Conservation (phyloP, 257 asterid species). For the Oldenlandia corymbosa region DNA sequence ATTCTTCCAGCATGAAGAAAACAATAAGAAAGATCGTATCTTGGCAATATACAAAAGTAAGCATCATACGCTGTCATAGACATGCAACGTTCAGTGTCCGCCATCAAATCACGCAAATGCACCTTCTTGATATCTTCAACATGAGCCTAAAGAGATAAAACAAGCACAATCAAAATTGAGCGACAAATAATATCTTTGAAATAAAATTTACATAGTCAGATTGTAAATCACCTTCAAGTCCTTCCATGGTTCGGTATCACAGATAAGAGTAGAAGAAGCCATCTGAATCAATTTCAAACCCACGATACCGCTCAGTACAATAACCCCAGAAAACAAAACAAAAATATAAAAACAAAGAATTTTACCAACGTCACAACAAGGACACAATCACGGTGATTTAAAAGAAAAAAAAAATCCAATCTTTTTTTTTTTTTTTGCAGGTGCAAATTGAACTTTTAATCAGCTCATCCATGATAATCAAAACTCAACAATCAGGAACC, state of each 20-base stretch:
- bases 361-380: background rate
- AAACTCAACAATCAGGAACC: background rate
- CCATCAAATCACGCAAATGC: conserved; percentile 86
- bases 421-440: too few species aligned
- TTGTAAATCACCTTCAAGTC: conserved; percentile 54
- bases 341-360: too few species aligned
- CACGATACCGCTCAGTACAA: background rate
- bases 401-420: background rate
- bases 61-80: conserved; percentile 76
- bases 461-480: background rate
- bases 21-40: conserved; percentile 2
- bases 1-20: background rate
- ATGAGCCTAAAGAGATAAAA: conserved; percentile 61
- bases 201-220: background rate
- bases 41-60: background rate
- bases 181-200: background rate
- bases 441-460: background rate
- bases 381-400: background rate
- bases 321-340: background rate
- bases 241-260: conserved; percentile 74
- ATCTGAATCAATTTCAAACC: conserved; percentile 36
- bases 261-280: conserved; percentile 66
- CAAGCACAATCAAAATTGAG: conserved; percentile 1
- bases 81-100: conserved; percentile 60
- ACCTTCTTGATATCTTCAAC: conserved; percentile 71